These are phyloP conservation scores for Colletotrichum magnum DNA, from an alignment of 2,329 filamentous ascomycete genomes.

Conservation along the genomic window DNA sequence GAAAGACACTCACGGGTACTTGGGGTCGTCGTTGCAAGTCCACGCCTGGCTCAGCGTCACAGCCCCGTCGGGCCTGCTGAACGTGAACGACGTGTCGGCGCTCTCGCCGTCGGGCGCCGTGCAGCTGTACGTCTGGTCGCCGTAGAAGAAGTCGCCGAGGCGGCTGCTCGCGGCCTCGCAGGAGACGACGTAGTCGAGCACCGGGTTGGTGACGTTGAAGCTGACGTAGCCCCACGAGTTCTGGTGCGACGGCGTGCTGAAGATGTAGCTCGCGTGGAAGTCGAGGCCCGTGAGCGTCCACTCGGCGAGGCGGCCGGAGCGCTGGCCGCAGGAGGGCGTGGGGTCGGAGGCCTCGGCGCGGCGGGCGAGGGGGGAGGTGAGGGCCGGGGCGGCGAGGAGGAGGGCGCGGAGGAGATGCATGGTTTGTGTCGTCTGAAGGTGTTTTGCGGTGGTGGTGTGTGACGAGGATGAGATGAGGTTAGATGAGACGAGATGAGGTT, in stretches of 20 bases:
- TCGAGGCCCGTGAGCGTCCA: constrained; percentile 62
- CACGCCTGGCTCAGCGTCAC: constrained; percentile 65
- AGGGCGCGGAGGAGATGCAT: constrained; percentile 30
- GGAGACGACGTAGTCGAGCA: constrained; percentile 51
- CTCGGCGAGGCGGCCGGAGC: constrained; percentile 41
- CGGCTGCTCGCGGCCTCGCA: constrained; percentile 60
- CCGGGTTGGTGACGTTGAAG: constrained; percentile 66
- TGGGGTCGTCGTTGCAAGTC: constrained; percentile 58
- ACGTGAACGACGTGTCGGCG: constrained; percentile 59
- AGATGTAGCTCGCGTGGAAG: constrained; percentile 64
- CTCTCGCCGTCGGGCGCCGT: constrained; percentile 47
- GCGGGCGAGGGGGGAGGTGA: constrained; percentile 31
- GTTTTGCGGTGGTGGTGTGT: not conserved
- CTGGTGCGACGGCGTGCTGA: constrained; percentile 66
- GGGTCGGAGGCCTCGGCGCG: not conserved
- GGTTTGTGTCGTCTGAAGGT: not conserved
- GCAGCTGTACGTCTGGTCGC: constrained; percentile 61
- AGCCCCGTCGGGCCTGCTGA: constrained; percentile 51
- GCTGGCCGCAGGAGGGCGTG: constrained; percentile 18
- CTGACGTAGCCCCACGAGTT: constrained; percentile 61
- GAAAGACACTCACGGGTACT: constrained; percentile 36
- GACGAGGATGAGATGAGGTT: not conserved
- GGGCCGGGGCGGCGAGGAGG: constrained; percentile 28
- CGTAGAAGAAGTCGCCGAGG: constrained; percentile 66
- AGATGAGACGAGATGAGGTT: not conserved